These are phyloP conservation scores for Logfia minima DNA, from an alignment of 129 eudicot genomes.

Conservation along the genomic window DNA sequence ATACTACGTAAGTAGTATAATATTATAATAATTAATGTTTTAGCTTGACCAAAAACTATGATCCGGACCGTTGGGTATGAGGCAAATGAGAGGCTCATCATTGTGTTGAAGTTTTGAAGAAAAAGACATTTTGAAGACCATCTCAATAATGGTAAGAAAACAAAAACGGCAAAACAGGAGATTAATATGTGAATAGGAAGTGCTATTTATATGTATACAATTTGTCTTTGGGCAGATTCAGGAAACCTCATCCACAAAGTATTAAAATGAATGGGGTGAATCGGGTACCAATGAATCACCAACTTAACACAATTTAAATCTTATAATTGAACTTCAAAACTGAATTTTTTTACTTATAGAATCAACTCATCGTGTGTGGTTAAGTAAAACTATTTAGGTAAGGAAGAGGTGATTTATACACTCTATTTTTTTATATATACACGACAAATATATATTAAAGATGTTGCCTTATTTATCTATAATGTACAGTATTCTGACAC, in stretches of 20 bases:
- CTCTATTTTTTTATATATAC: no score
- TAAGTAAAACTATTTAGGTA: no score
- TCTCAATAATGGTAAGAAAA: conserved; percentile 8
- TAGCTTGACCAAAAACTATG: background rate
- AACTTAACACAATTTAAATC: no score
- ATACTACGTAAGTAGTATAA: background rate
- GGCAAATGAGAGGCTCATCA: conserved; percentile 10
- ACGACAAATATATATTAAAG: no score
- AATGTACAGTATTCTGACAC: no score
- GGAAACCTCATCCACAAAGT: background rate
- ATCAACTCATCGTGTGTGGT: no score
- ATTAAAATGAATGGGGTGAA: no score
- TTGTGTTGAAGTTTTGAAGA: conserved; percentile 1
- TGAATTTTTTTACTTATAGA: no score
- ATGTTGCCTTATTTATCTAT: no score
- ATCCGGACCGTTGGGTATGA: background rate
- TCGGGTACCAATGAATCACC: no score
- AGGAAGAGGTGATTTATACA: no score
- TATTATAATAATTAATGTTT: background rate
- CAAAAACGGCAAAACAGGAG: background rate
- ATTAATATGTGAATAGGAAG: background rate
- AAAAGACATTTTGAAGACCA: background rate
- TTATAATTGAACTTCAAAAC: no score
- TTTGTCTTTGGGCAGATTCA: background rate
- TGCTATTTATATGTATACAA: background rate